Evolutionary conservation across 495 filamentous ascomycete genomes (phyloP), one percentile per base, ranked within the genome.

Genomic region (Paragyromitra xinjiangensis): DNA sequence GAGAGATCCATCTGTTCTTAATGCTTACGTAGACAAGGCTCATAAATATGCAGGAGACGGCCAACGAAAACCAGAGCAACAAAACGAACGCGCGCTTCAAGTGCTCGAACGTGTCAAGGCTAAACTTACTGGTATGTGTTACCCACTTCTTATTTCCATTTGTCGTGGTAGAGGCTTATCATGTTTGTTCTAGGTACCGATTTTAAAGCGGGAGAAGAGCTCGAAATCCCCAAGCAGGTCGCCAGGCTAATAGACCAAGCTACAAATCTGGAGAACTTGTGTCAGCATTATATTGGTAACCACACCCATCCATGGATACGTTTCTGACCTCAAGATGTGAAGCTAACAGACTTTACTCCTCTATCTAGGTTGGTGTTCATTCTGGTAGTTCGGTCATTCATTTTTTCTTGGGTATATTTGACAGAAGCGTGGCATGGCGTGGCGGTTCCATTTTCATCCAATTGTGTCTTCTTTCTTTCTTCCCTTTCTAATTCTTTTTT

Each of bases 241-340:
- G 94, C 97, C 82, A 95, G 94, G 84, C 84, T 98, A 80, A 91
- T 98, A 73, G 90, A 91, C 44, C 95, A 99, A 85, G 96, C 96
- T 22, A 98, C 95, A 6, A 98, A 93, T 79, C 86, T 98, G 58
- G 96, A 98, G 87, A 98, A 98, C 85, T 87, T 99, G 71, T 98
- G 96, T 82, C 95, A 98, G 85, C 95, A 98, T 85, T 99, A 98
- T 84, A 98, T 98, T 73, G 95, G 95, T 82, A 81, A 42, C 53
- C 11, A 53, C 8, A 19, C 6, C 22, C 26, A 50, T 29, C 7
- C 9, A 45, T 50, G 5, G 14, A 39, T 50, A 40, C 8, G 11
- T 56, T 56, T 42, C 12, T 44, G 6, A 59, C 19, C 24, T 0
- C 24, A 40, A 40, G 16, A 1, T 40, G 39, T 4, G 42, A 71